phyloP scores from a whole-genome alignment of 2,329 filamentous ascomycete genomes.

The Penicillium corylophilum region DNA sequence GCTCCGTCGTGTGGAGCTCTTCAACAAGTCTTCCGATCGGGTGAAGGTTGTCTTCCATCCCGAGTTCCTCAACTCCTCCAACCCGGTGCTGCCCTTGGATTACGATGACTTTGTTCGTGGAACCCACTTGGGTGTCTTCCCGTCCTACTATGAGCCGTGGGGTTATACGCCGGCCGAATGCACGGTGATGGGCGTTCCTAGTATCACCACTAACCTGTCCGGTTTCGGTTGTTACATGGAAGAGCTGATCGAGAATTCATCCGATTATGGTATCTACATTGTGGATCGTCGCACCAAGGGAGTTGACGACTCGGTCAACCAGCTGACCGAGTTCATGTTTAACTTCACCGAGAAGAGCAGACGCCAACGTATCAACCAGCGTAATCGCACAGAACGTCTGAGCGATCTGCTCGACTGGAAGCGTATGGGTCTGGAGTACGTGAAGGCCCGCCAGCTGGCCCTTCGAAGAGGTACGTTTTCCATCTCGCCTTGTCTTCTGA shows the following conservation, averaged over 20 bases:
- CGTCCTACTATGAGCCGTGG: constrained; percentile 99
- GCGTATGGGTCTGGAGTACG: constrained; percentile 98
- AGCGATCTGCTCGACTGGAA: constrained; percentile 98
- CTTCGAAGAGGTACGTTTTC: constrained; percentile 62
- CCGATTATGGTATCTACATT: constrained; percentile 98
- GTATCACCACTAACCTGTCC: constrained; percentile 95
- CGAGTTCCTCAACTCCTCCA: constrained; percentile 93
- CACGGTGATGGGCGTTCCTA: constrained; percentile 97
- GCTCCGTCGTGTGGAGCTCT: constrained; percentile 90
- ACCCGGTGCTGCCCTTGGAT: constrained; percentile 91
- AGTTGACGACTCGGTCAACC: constrained; percentile 95
- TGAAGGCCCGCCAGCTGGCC: constrained; percentile 92
- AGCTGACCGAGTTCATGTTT: constrained; percentile 88
- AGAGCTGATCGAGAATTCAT: constrained; percentile 95
- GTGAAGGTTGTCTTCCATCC: constrained; percentile 99
- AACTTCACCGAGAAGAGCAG: constrained; percentile 92
- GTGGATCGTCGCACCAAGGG: constrained; percentile 94
- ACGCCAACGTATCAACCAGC: constrained; percentile 96
- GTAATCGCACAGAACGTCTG: constrained; percentile 91
- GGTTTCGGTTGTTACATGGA: constrained; percentile 99
- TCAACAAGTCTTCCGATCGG: constrained; percentile 91
- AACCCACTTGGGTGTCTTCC: constrained; percentile 91
- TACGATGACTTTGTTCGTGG: constrained; percentile 98
- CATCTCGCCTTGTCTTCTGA: not conserved
- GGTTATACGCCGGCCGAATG: constrained; percentile 98